These are phyloP conservation scores for Kluyveromyces starmeri DNA, from an alignment of 805 yeast species.

Conservation along the genomic window DNA sequence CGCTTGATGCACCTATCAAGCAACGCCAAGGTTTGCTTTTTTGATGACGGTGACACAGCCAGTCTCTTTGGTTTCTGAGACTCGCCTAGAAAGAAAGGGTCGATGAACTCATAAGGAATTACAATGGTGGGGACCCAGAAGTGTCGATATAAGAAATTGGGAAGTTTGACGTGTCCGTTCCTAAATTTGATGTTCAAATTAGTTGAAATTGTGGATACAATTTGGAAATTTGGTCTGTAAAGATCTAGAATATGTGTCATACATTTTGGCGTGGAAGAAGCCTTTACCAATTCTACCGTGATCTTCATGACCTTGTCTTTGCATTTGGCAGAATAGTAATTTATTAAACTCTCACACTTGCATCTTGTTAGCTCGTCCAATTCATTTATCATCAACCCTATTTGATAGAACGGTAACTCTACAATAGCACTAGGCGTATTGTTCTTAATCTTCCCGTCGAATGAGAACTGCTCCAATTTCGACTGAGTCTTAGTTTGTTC, in stretches of 20 bases:
- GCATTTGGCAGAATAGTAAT: constrained; percentile 21
- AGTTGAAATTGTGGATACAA: constrained; percentile 28
- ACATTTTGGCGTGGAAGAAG: constrained; percentile 17
- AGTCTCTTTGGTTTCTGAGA: not conserved
- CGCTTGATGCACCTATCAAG: constrained; percentile 14
- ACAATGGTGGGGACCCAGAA: constrained; percentile 22
- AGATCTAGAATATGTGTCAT: constrained; percentile 18
- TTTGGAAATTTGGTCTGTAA: constrained; percentile 25
- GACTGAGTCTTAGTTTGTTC: constrained; percentile 1
- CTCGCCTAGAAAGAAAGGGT: constrained; percentile 20
- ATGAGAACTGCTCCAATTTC: constrained; percentile 2
- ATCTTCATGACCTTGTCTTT: constrained; percentile 20
- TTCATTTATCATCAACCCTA: constrained; percentile 17
- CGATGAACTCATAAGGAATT: constrained; percentile 28
- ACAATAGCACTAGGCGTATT: constrained; percentile 5
- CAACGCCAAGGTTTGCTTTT: constrained; percentile 6
- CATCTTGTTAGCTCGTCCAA: constrained; percentile 21
- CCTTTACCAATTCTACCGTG: constrained; percentile 26
- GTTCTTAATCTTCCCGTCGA: not conserved
- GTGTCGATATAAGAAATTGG: constrained; percentile 26
- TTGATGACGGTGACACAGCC: not conserved
- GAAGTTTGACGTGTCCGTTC: constrained; percentile 28
- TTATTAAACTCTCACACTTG: constrained; percentile 17
- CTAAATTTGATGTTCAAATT: constrained; percentile 29
- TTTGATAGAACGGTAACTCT: constrained; percentile 5